phyloP scores from a whole-genome alignment of 345 rosid species.

The Lumnitzera littorea region DNA sequence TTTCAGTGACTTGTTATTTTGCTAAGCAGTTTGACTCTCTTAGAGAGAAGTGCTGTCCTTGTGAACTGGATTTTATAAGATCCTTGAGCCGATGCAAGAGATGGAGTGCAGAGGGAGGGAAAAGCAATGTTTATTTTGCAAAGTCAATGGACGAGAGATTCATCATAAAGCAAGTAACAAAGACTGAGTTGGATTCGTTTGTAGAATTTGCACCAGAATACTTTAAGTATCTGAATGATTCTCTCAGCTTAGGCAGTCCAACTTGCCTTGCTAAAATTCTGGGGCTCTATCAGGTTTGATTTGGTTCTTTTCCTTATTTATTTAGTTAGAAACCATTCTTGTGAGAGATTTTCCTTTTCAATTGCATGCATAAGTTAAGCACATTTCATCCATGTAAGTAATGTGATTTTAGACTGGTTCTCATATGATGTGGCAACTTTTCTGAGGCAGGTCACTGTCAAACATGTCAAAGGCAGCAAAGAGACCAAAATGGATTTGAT shows the following conservation, averaged over 20 bases:
- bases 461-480: constrained; percentile 73
- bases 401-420: too few species aligned
- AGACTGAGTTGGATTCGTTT: constrained; percentile 89
- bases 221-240: constrained; percentile 65
- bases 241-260: constrained; percentile 75
- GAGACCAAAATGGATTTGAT: constrained; percentile 89
- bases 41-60: constrained; percentile 76
- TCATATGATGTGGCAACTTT: background rate
- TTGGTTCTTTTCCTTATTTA: background rate
- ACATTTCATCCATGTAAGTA: constrained; percentile 9
- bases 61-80: constrained; percentile 66
- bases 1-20: constrained; percentile 83
- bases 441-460: constrained; percentile 59
- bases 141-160: constrained; percentile 94
- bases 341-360: background rate
- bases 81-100: constrained; percentile 83
- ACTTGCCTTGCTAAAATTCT: constrained; percentile 96
- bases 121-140: constrained; percentile 93
- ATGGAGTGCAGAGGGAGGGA: constrained; percentile 98
- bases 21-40: constrained; percentile 79
- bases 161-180: constrained; percentile 81
- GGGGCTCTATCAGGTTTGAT: constrained; percentile 91
- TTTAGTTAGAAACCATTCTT: background rate
- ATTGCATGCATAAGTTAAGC: background rate
- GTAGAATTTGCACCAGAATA: constrained; percentile 80